These are phyloP conservation scores for Chlamydomonas sp. DNA, from an alignment of 139 green algal species.

Conservation along the genomic window DNA sequence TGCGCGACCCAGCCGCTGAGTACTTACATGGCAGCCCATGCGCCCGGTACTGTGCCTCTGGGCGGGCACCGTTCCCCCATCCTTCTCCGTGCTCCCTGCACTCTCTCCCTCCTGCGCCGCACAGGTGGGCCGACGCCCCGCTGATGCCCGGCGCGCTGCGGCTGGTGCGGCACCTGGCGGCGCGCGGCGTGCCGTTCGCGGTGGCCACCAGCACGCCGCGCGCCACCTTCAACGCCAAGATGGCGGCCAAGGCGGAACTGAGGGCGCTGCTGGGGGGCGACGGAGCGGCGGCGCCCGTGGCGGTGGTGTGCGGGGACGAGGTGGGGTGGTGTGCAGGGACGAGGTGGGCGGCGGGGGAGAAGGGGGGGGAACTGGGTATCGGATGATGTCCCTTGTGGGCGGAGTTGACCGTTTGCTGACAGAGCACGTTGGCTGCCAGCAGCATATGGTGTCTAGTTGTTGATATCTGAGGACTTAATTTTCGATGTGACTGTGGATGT, in stretches of 20 bases:
- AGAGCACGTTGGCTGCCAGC: too few species aligned
- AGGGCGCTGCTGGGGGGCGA: constrained; percentile 47
- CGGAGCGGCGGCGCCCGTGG: not conserved
- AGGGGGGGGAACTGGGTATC: not conserved
- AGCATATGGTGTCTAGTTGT: too few species aligned
- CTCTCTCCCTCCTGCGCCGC: not conserved
- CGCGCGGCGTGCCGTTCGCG: constrained; percentile 64
- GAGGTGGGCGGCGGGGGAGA: not conserved
- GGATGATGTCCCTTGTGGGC: not conserved
- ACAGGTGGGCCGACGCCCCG: constrained; percentile 68
- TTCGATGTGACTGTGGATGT: not conserved
- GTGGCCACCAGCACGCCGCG: constrained; percentile 83
- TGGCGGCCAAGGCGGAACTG: constrained; percentile 55
- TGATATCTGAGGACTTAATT: too few species aligned
- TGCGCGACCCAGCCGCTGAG: not conserved
- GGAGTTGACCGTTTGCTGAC: too few species aligned
- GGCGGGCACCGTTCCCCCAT: not conserved
- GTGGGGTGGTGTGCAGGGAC: constrained; percentile 14
- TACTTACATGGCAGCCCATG: not conserved
- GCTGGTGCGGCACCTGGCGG: constrained; percentile 79
- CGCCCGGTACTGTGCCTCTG: not conserved
- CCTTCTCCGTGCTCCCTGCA: not conserved
- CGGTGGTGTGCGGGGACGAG: constrained; percentile 80
- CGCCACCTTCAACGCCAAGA: constrained; percentile 70
- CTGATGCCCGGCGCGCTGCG: constrained; percentile 86